A percentile compares a stretch with the other conserved stretches of the same genome.
Evolutionary conservation across 1,284 basidiomycete genomes (phyloP).

Genomic region (Naganishia liquefaciens): DNA sequence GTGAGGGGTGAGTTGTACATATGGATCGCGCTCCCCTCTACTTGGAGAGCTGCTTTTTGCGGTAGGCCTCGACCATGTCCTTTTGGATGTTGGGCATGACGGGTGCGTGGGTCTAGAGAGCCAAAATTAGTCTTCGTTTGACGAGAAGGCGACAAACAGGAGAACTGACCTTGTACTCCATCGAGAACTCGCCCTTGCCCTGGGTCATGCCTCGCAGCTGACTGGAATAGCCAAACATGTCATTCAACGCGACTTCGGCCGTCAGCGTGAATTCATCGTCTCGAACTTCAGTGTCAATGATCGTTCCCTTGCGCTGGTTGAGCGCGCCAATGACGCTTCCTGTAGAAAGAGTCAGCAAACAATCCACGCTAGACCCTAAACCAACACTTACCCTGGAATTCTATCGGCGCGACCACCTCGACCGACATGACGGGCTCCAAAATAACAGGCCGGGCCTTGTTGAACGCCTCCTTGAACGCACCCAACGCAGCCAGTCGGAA

Average conservation of each 20-base stretch:
- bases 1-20: conserved; percentile 3
- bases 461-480: conserved; percentile 90
- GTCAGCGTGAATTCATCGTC: conserved; percentile 94
- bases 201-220: conserved; percentile 91
- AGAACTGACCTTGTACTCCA: conserved; percentile 82
- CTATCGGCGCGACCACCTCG: conserved; percentile 91
- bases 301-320: conserved; percentile 90
- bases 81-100: conserved; percentile 87
- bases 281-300: conserved; percentile 92
- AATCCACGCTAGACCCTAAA: too few species aligned
- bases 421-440: conserved; percentile 98
- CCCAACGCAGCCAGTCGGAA: conserved; percentile 88
- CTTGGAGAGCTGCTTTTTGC: conserved; percentile 56
- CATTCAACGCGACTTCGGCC: conserved; percentile 92
- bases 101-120: conserved; percentile 67
- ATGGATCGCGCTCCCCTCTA: neutral
- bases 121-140: conserved; percentile 18
- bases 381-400: conserved; percentile 82
- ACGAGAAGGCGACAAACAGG: conserved; percentile 28
- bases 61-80: conserved; percentile 72
- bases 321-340: conserved; percentile 88
- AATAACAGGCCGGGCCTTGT: conserved; percentile 74
- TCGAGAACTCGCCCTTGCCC: conserved; percentile 91
- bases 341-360: conserved; percentile 41
- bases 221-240: conserved; percentile 98